phyloP scores from a whole-genome alignment of 768 basidiomycete species.

The Thelephora aurantiotincta region DNA sequence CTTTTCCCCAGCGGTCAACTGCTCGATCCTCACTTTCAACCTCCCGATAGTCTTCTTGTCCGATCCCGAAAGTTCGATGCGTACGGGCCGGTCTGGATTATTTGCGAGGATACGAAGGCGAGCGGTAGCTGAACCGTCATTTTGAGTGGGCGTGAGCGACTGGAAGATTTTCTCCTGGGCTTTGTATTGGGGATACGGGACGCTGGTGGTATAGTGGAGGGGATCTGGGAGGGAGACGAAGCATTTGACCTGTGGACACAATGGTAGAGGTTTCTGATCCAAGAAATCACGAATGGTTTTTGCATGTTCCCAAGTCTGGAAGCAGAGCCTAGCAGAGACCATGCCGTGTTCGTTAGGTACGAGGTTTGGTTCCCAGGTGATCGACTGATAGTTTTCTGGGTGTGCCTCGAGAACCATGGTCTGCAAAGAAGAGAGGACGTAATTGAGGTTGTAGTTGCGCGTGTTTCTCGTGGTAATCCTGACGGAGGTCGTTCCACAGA shows the following conservation, averaged over 20 bases:
- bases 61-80: conserved; percentile 33
- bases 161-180: conserved; percentile 3
- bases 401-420: not conserved
- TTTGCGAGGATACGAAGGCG: conserved; percentile 16
- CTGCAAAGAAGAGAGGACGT: not conserved
- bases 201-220: not conserved
- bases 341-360: not conserved
- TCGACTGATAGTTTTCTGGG: not conserved
- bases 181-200: conserved; percentile 3
- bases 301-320: not conserved
- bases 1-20: conserved; percentile 33
- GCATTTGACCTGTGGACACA: conserved; percentile 11
- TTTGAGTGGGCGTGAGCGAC: conserved; percentile 19
- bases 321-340: not conserved
- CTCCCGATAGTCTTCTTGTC: conserved; percentile 39
- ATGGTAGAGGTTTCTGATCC: conserved; percentile 17
- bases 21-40: conserved; percentile 47
- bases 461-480: not conserved
- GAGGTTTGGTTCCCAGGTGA: not conserved
- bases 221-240: conserved; percentile 17
- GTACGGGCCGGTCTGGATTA: conserved; percentile 12
- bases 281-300: not conserved
- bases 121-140: conserved; percentile 22
- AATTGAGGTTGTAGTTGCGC: not conserved
- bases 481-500: not conserved